Base-by-base conservation (phyloP, 2,329 filamentous ascomycete species). In the Aspergillus alliaceus region DNA sequence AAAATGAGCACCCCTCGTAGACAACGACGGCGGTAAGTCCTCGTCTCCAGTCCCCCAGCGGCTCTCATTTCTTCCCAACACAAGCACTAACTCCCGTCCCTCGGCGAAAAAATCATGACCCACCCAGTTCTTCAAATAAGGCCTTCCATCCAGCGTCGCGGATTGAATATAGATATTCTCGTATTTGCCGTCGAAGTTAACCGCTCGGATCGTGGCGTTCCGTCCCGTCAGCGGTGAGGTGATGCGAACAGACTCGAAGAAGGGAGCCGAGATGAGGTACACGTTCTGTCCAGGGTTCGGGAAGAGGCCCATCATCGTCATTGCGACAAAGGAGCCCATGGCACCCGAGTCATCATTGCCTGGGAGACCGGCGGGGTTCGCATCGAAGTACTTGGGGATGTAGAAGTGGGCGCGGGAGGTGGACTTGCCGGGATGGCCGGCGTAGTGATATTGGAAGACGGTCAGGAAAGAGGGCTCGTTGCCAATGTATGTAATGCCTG, bases 261-360 rank as follows among this genome's bases (percentile, higher is more conserved):
- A 90, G 0, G 87, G 87, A 0, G 87, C 83, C 0, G 77, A 88
- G 60, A 90, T 87, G 7, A 90, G 79, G 64, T 90, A 90, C 1
- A 89, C 85, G 59, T 88, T 77, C 65, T 90, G 87, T 0, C 86
- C 87, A 0, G 86, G 80, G 53, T 88, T 86, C 0, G 87, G 87
- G 69, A 88, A 90, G 7, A 90, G 72, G 0, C 87, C 87, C 78
- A 90, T 84, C 86, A 90, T 89, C 11, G 81, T 75, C 20, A 89
- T 83, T 0, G 85, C 84, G 2, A 85, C 76, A 59, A 89, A 90
- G 0, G 82, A 83, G 44, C 86, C 87, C 86, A 90, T 89, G 1
- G 87, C 85, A 2, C 87, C 87, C 32, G 80, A 82, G 68, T 90
- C 87, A 64, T 90, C 86, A 68, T 90, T 90, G 0, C 87, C 87